phyloP scores from a whole-genome alignment of 2,329 filamentous ascomycete species.

The Curvularia eragrostidis region DNA sequence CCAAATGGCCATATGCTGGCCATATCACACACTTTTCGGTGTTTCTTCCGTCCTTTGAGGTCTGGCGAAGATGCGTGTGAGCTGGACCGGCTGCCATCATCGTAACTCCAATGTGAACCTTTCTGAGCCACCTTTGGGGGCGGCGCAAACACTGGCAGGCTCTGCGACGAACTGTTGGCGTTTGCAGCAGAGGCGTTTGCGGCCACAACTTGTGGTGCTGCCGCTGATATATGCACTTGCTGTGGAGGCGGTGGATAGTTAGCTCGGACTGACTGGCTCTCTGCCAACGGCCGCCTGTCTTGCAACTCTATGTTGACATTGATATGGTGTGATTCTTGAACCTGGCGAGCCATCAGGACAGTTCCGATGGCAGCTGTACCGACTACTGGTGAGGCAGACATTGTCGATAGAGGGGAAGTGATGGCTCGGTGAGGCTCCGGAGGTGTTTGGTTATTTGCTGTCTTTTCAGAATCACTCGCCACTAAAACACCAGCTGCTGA shows the following conservation, averaged over 20 bases:
- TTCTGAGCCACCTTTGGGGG: constrained; percentile 39
- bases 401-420: constrained; percentile 37
- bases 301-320: constrained; percentile 45
- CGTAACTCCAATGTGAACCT: constrained; percentile 36
- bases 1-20: constrained; percentile 32
- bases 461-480: constrained; percentile 5
- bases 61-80: constrained; percentile 32
- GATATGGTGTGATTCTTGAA: constrained; percentile 35
- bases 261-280: constrained; percentile 20
- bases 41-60: constrained; percentile 37
- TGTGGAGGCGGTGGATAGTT: constrained; percentile 28
- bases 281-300: constrained; percentile 30
- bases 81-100: constrained; percentile 34
- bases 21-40: constrained; percentile 41
- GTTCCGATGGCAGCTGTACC: constrained; percentile 43
- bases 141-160: constrained; percentile 40
- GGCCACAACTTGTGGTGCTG: constrained; percentile 23
- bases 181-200: constrained; percentile 17
- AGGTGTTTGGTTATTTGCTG: constrained; percentile 20
- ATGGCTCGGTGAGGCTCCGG: constrained; percentile 21
- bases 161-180: constrained; percentile 24
- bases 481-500: neutral
- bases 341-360: constrained; percentile 42
- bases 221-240: constrained; percentile 25
- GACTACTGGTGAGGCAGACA: constrained; percentile 44